A percentile compares a stretch with the other conserved stretches of the same genome.
These are phyloP conservation scores for Fusarium foetens DNA, from an alignment of 2,329 filamentous ascomycete genomes.

Conservation along the genomic window DNA sequence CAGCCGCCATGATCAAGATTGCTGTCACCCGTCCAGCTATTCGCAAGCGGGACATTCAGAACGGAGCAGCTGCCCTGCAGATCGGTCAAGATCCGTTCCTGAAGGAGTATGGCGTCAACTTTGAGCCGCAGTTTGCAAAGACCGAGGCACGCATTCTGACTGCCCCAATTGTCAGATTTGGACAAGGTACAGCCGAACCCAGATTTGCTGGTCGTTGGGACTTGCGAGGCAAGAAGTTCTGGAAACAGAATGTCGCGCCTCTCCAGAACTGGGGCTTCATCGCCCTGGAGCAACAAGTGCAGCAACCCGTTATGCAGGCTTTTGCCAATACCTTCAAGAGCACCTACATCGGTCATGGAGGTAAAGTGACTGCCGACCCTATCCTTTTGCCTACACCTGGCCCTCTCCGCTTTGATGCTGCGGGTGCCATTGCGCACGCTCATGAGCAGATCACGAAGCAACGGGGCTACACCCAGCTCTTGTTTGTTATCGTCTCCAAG, in stretches of 20 bases:
- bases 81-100: conserved; percentile 78
- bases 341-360: conserved; percentile 62
- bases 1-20: conserved; percentile 89
- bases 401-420: conserved; percentile 53
- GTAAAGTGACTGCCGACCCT: conserved; percentile 52
- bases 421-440: conserved; percentile 59
- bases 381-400: conserved; percentile 48
- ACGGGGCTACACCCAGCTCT: conserved; percentile 71
- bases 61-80: conserved; percentile 66
- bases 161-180: conserved; percentile 78
- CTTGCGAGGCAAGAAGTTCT: conserved; percentile 81
- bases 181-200: conserved; percentile 66
- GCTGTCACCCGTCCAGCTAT: conserved; percentile 80
- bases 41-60: conserved; percentile 73
- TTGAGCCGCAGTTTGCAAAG: conserved; percentile 71
- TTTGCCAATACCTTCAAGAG: conserved; percentile 57
- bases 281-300: conserved; percentile 66
- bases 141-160: conserved; percentile 77
- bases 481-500: conserved; percentile 81
- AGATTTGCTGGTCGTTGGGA: conserved; percentile 84
- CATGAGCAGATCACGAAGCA: conserved; percentile 64
- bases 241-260: conserved; percentile 67
- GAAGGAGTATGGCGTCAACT: conserved; percentile 75
- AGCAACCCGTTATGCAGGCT: conserved; percentile 48
- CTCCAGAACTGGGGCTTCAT: conserved; percentile 82